Evolutionary conservation across 2,329 filamentous ascomycete species (phyloP).

Genomic region (Fusarium protoensiforme): DNA sequence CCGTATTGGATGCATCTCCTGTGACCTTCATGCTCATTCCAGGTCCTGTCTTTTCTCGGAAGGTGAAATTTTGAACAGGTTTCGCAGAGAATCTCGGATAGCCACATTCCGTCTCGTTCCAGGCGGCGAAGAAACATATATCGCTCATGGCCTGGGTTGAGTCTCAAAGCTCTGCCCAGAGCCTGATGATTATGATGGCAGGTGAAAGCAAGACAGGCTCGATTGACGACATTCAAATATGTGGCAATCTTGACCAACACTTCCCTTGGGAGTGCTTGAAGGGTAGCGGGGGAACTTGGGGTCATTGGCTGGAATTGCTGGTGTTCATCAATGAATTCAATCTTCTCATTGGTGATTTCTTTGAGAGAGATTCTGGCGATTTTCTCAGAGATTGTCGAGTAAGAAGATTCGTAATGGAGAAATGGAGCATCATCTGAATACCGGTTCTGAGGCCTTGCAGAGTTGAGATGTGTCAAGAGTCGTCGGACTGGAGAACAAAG

Average conservation of each 20-base stretch:
- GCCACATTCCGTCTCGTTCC: not conserved
- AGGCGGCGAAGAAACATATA: not conserved
- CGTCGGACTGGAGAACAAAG: not conserved
- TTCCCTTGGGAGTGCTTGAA: not conserved
- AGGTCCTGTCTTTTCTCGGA: not conserved
- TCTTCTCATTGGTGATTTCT: not conserved
- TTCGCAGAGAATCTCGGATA: not conserved
- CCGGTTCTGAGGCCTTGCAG: not conserved
- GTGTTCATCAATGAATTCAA: not conserved
- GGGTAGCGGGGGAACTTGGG: not conserved
- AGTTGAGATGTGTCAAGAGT: not conserved
- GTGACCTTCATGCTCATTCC: not conserved
- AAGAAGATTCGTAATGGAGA: not conserved
- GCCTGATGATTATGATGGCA: not conserved
- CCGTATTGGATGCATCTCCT: not conserved
- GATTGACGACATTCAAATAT: not conserved
- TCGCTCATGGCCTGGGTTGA: not conserved
- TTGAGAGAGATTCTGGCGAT: not conserved
- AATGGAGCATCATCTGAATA: not conserved
- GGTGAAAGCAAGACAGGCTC: not conserved
- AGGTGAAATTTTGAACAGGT: not conserved
- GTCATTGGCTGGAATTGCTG: not conserved
- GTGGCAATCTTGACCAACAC: not conserved
- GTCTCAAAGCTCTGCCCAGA: not conserved
- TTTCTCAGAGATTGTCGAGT: not conserved